These are phyloP conservation scores for Parafenestella ontariensis DNA, from an alignment of 2,329 filamentous ascomycete species.

Conservation along the genomic window DNA sequence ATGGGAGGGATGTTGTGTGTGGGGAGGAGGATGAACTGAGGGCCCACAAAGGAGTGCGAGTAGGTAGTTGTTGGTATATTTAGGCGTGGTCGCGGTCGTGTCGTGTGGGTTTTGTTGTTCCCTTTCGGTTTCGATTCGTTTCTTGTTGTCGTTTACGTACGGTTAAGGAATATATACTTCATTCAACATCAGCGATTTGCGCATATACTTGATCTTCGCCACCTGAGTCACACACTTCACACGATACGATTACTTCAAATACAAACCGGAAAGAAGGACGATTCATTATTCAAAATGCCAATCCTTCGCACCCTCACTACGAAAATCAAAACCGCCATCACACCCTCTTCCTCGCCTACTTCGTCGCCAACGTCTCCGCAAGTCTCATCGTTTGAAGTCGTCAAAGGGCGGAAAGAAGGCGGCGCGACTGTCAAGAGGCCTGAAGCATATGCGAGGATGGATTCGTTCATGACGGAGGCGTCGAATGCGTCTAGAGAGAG, in stretches of 20 bases:
- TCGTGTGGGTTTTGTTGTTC: too few species aligned
- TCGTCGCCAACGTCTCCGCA: constrained; percentile 29
- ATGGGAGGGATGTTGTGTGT: too few species aligned
- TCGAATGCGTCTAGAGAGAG: constrained; percentile 19
- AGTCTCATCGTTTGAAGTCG: constrained; percentile 29
- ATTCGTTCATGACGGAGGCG: constrained; percentile 30
- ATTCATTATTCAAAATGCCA: constrained; percentile 28
- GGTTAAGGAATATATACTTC: too few species aligned
- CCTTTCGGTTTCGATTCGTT: too few species aligned
- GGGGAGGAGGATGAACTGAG: too few species aligned
- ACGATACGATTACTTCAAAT: background rate
- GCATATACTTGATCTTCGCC: too few species aligned
- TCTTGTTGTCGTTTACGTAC: too few species aligned
- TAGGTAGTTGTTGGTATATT: too few species aligned
- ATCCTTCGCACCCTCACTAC: constrained; percentile 38
- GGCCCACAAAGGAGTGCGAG: too few species aligned
- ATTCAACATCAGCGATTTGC: too few species aligned
- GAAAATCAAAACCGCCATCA: constrained; percentile 40
- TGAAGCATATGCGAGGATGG: constrained; percentile 19
- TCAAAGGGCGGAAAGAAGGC: constrained; percentile 30
- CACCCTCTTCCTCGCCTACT: constrained; percentile 31
- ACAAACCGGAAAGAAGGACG: background rate
- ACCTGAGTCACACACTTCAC: background rate
- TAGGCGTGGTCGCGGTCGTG: too few species aligned
- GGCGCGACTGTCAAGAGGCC: constrained; percentile 18